A percentile compares a stretch with the other conserved stretches of the same genome.
Evolutionary conservation across 768 basidiomycete genomes (phyloP).

Genomic region (Russula lepida): DNA sequence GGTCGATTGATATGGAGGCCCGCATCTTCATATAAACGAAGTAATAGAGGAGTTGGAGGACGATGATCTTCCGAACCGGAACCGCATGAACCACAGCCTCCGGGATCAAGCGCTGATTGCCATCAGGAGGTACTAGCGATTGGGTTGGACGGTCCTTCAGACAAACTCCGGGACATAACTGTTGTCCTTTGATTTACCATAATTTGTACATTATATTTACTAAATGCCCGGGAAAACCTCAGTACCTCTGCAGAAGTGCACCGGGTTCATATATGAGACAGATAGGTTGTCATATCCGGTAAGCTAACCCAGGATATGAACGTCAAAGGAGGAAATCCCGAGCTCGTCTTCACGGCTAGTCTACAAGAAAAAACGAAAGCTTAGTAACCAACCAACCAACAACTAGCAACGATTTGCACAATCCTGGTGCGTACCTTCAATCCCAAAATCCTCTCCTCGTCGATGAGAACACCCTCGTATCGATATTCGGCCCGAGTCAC

Average conservation of each 20-base stretch:
- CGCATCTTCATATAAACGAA: too few species aligned
- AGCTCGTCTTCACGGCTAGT: slow-evolving; percentile 6
- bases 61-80: too few species aligned
- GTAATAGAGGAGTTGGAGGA: too few species aligned
- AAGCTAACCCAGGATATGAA: slow-evolving; percentile 13
- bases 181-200: not conserved
- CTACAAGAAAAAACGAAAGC: not conserved
- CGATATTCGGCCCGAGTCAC: slow-evolving; percentile 14
- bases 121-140: too few species aligned
- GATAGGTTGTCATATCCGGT: not conserved
- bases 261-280: not conserved
- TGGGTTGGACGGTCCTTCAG: too few species aligned
- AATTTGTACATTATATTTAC: not conserved
- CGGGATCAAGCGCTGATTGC: not conserved
- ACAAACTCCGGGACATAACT: too few species aligned
- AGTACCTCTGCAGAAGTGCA: not conserved
- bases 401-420: not conserved
- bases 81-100: not conserved
- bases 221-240: not conserved
- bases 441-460: slow-evolving; percentile 27
- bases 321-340: slow-evolving; percentile 13
- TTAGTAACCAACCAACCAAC: not conserved
- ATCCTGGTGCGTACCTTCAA: slow-evolving; percentile 19
- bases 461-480: slow-evolving; percentile 25
- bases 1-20: too few species aligned